Evolutionary conservation across 2,329 filamentous ascomycete genomes (phyloP).

Genomic region (Scytalidium lignicola): DNA sequence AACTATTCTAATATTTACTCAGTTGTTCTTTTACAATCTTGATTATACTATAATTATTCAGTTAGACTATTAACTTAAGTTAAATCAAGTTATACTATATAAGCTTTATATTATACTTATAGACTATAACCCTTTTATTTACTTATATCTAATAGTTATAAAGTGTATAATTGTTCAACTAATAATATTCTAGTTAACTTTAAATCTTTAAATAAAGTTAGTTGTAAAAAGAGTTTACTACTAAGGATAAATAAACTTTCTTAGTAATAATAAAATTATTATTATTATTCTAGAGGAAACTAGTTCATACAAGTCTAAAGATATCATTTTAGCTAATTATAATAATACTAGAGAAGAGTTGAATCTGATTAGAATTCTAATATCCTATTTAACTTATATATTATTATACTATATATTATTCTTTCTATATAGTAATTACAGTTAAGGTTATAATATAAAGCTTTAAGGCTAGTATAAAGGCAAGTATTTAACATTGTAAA

Average conservation of each 20-base stretch:
- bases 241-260: not conserved
- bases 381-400: not conserved
- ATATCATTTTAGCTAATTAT: not conserved
- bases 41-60: not conserved
- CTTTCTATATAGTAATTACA: not conserved
- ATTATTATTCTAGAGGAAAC: not conserved
- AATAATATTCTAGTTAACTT: not conserved
- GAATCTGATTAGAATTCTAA: not conserved
- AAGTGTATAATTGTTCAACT: not conserved
- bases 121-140: constrained; percentile 1
- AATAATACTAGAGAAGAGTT: not conserved
- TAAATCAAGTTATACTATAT: not conserved
- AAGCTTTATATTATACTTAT: not conserved
- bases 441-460: not conserved
- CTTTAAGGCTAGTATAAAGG: not conserved
- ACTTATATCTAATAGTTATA: not conserved
- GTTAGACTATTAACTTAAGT: not conserved
- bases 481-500: not conserved
- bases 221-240: not conserved
- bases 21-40: constrained; percentile 3
- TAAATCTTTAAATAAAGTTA: not conserved
- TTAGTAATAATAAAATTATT: not conserved
- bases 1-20: not conserved
- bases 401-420: not conserved
- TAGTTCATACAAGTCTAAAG: not conserved